phyloP scores from a whole-genome alignment of 1,284 basidiomycete genomes.

The Malassezia cuniculi region DNA sequence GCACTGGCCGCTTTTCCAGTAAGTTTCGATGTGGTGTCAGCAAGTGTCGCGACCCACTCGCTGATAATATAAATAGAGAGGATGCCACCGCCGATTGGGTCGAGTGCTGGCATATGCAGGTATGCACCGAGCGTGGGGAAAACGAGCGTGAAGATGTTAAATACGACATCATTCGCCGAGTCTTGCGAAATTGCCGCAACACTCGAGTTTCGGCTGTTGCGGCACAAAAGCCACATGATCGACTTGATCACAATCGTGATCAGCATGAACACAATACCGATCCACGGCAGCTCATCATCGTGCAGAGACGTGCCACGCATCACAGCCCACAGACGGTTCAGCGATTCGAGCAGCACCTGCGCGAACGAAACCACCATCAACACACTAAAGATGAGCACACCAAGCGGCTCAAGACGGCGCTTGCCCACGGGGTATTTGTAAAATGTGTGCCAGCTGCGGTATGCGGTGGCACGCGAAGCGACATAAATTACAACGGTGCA shows the following conservation, averaged over 20 bases:
- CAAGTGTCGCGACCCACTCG: constrained; percentile 37
- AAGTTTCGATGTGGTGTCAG: constrained; percentile 35
- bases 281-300: constrained; percentile 24
- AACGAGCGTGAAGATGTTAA: constrained; percentile 51
- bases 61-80: constrained; percentile 39
- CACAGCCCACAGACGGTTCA: constrained; percentile 27
- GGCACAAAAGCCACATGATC: constrained; percentile 48
- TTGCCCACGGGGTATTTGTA: constrained; percentile 50
- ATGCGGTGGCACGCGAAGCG: constrained; percentile 33
- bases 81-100: constrained; percentile 34
- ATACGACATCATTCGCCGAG: constrained; percentile 51
- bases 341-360: constrained; percentile 39
- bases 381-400: constrained; percentile 49
- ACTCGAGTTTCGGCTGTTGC: constrained; percentile 43
- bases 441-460: constrained; percentile 33
- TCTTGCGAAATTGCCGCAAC: constrained; percentile 47
- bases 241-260: constrained; percentile 51
- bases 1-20: constrained; percentile 28
- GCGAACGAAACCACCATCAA: constrained; percentile 50
- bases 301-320: no score
- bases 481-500: constrained; percentile 48
- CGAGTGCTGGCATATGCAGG: constrained; percentile 26
- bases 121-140: constrained; percentile 48
- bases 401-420: constrained; percentile 49
- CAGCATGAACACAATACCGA: constrained; percentile 48